phyloP scores from a whole-genome alignment of 345 rosid genomes.

The Melaleuca alternifolia region DNA sequence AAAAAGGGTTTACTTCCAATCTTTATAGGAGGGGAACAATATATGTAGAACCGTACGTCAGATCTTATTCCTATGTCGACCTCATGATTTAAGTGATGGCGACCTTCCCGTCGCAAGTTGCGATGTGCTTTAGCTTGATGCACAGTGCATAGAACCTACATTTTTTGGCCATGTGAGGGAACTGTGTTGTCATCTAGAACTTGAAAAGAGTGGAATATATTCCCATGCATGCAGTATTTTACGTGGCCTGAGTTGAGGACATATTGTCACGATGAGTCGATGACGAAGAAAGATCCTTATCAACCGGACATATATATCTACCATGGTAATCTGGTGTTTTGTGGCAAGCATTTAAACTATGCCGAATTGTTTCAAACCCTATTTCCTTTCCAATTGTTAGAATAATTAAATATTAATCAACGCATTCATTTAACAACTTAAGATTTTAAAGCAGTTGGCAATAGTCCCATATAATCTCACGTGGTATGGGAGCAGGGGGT shows the following conservation, averaged over 20 bases:
- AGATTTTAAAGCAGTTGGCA: too few species aligned
- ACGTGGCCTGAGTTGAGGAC: not conserved
- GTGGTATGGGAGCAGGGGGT: too few species aligned
- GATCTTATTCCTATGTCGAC: not conserved
- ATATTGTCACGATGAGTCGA: not conserved
- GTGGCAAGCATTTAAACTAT: too few species aligned
- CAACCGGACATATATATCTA: not conserved
- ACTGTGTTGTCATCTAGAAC: not conserved
- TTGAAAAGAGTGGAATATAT: not conserved
- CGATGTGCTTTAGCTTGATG: not conserved
- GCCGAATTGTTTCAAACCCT: not conserved
- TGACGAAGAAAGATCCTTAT: not conserved
- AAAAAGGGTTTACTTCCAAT: not conserved
- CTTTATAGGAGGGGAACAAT: not conserved
- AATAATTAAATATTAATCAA: too few species aligned
- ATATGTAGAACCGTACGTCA: not conserved
- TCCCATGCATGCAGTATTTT: not conserved
- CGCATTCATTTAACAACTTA: too few species aligned
- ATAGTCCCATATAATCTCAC: too few species aligned
- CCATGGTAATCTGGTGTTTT: not conserved
- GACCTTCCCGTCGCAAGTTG: not conserved
- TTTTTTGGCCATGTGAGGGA: not conserved
- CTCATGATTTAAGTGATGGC: not conserved
- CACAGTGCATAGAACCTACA: not conserved
- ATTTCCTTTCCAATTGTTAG: not conserved